Base-by-base conservation (phyloP, 2,329 filamentous ascomycete genomes). In the Lachnellula arida region DNA sequence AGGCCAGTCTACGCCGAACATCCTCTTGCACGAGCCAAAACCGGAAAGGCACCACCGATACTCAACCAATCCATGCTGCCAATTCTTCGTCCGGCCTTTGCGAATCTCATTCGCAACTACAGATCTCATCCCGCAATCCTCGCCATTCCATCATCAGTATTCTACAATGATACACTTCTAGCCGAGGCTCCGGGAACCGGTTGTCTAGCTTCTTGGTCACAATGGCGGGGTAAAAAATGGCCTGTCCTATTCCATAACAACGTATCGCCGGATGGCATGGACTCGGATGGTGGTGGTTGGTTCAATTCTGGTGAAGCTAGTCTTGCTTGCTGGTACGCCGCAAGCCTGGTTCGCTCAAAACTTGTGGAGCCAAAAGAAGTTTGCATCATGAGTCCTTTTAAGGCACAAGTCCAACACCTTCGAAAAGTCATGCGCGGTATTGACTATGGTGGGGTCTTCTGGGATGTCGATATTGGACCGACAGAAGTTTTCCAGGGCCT, bases 61-160 rank as follows among this genome's bases (percentile, higher is more conserved):
- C 54, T 60, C 12, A 59, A 39, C 15, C 48, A 42, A 9, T 8
- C 43, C 14, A 59, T 63, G 54, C 61, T 63, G 51, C 61, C 61
- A 5, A 61, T 61, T 11, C 6, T 40, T 12, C 61, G 61, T 5
- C 61, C 61, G 2, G 56, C 61, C 2, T 63, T 63, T 44, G 48
- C 55, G 48, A 63, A 63, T 52, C 55, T 63, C 12, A 61, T 63
- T 15, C 56, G 61, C 3, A 63, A 63, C 46, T 63, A 63, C 22
- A 48, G 61, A 9, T 63, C 61, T 4, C 61, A 63, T 46, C 61
- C 61, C 11, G 61, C 61, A 12, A 63, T 63, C 47, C 61, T 63
- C n/a, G 61, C 61, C 5, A 57, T 63, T 14, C 61, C 61, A 42
- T 61, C 61, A 5, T 34, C 58, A 8, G 35, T 59, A 9, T 62